Base-by-base conservation (phyloP, 306 rosid genomes). In the Cucumis melo region DNA sequence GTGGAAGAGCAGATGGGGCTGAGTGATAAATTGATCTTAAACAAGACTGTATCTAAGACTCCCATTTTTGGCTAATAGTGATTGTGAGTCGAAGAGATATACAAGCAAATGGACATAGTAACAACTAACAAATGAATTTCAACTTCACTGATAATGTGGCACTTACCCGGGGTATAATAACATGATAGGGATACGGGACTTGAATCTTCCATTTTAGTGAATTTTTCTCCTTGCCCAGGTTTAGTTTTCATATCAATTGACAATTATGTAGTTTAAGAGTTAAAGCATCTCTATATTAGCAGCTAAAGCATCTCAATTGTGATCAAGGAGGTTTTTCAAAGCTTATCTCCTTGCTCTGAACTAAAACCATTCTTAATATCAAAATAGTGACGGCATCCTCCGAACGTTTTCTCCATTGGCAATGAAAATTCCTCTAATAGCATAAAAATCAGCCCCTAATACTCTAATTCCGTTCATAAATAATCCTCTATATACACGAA, bases 401-500 rank as follows among this genome's bases (percentile, higher is more conserved):
- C 86, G 1, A 85, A 84, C 7, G 83, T 82, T 80, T 8, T 82
- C 86, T 87, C 83, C 55, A 82, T 84, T 87, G 86, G 82, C 90
- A 87, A 62, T 80, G 82, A 58, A 84, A 75, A 81, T 87, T 88
- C 50, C 78, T 78, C 86, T 82, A 80, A 84, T 86, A 65, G 84
- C 84, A 86, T 87, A 58, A 23, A 78, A 7, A 15, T 32, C 21
- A 32, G 12, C 48, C 24, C 71, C 48, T 17, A 62, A 62, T 32
- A 62, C 10, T 32, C 21, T 62, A 62, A 16, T 62, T 62, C 16
- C 68, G 16, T 29, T 63, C 70, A 63, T 8, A 63, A 63, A 58
- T 58, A 58, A 57, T 57, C 11, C 6, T 57, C 23, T 57, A 57
- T 29, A 32, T 4, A 27, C 44, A 34, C n/a, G 11, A 5, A 29